A percentile compares a stretch with the other conserved stretches of the same genome.
Conservation (phyloP, 148 eudicot species). For the Chenopodium berlandieri region DNA sequence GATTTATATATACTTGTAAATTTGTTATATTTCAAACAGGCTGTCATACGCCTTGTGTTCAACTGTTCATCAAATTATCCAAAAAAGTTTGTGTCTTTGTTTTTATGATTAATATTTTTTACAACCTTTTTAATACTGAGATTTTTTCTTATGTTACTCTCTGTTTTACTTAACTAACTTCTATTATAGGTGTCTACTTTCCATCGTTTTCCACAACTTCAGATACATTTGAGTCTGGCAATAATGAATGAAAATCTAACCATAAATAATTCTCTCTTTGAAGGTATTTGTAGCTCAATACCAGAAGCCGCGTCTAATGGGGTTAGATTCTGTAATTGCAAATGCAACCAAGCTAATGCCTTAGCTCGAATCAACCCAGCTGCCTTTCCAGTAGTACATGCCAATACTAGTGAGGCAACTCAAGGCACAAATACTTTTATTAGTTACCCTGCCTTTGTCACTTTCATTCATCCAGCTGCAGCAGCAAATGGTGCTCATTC, state of each 20-base stretch:
- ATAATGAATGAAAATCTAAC: not conserved
- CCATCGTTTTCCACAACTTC: not conserved
- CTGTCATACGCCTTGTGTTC: too few species aligned
- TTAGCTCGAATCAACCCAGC: not conserved
- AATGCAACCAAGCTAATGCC: not conserved
- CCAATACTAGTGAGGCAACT: not conserved
- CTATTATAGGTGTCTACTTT: not conserved
- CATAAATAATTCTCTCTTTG: not conserved
- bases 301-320: not conserved
- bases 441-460: conserved; percentile 6
- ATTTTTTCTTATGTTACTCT: too few species aligned
- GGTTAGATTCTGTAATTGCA: not conserved
- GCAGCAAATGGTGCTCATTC: not conserved
- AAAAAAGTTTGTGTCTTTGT: too few species aligned
- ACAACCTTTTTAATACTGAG: too few species aligned
- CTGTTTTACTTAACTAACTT: too few species aligned
- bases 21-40: too few species aligned
- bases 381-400: not conserved
- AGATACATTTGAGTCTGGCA: too few species aligned
- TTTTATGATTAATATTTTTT: too few species aligned
- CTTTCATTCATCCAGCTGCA: not conserved
- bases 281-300: not conserved
- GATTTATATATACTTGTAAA: too few species aligned
- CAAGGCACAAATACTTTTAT: not conserved
- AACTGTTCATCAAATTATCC: too few species aligned